Conservation (phyloP, 345 rosid species). For the Syzygium jambos region DNA sequence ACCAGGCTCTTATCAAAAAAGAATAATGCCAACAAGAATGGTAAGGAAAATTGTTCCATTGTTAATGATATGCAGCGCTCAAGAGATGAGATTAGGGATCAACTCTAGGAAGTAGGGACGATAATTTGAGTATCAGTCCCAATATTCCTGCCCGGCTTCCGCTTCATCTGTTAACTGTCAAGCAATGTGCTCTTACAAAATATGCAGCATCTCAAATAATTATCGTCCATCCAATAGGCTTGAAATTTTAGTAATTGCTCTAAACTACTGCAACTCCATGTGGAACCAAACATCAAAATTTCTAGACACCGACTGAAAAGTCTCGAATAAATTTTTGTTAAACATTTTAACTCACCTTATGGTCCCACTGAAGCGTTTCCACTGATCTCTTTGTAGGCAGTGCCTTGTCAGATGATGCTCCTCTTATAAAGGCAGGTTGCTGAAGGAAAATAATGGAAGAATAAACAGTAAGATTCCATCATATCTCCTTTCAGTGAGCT, state of each 20-base stretch:
- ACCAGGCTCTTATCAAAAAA: background rate
- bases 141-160: background rate
- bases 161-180: background rate
- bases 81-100: background rate
- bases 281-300: background rate
- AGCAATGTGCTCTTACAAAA: background rate
- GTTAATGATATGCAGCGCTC: background rate
- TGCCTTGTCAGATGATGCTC: background rate
- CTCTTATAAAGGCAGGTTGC: conserved; percentile 17
- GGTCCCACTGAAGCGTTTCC: background rate
- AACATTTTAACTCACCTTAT: background rate
- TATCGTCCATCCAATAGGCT: background rate
- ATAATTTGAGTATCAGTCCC: background rate
- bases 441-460: background rate
- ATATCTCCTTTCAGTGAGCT: background rate
- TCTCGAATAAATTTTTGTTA: background rate
- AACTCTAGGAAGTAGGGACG: background rate
- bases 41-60: background rate
- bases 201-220: background rate
- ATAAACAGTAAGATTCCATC: background rate
- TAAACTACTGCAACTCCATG: background rate
- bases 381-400: conserved; percentile 3
- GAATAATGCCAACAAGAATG: background rate
- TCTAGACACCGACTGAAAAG: background rate
- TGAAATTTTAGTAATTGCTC: background rate